phyloP scores from a whole-genome alignment of 352 stramenopile genomes.

The Stephanocyclus meneghinianus region DNA sequence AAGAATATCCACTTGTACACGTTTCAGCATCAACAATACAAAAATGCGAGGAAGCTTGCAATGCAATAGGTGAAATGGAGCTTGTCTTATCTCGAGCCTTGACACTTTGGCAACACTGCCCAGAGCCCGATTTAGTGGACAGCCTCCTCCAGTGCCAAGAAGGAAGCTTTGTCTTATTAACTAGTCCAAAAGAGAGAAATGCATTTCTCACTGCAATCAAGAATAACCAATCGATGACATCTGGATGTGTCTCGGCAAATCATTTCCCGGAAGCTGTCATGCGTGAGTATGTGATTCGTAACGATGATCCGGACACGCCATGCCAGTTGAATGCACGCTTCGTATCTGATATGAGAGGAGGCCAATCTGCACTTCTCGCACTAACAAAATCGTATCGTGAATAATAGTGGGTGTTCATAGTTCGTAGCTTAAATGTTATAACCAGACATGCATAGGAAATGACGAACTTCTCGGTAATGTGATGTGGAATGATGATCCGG shows the following conservation, averaged over 20 bases:
- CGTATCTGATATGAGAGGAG: slow-evolving; percentile 26
- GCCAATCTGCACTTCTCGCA: slow-evolving; percentile 16
- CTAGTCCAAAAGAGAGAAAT: slow-evolving; percentile 40
- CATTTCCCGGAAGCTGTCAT: slow-evolving; percentile 38
- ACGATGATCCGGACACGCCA: slow-evolving; percentile 61
- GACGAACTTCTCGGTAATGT: no score
- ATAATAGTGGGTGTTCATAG: background rate
- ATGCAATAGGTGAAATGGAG: slow-evolving; percentile 68
- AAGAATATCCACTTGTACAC: slow-evolving; percentile 50
- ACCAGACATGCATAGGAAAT: no score
- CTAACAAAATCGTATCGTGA: slow-evolving; percentile 26
- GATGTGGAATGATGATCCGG: no score
- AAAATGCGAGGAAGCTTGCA: slow-evolving; percentile 75
- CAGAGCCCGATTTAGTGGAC: slow-evolving; percentile 69
- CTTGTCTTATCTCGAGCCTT: slow-evolving; percentile 63
- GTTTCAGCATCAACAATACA: slow-evolving; percentile 61
- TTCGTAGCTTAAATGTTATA: background rate
- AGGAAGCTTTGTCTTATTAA: slow-evolving; percentile 45
- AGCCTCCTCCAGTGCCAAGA: slow-evolving; percentile 57
- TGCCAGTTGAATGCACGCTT: slow-evolving; percentile 73
- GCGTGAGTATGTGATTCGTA: slow-evolving; percentile 75
- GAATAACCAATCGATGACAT: slow-evolving; percentile 40
- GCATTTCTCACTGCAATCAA: slow-evolving; percentile 60
- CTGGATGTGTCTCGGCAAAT: slow-evolving; percentile 4
- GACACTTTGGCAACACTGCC: slow-evolving; percentile 67